These are phyloP conservation scores for Aspergillus calidoustus DNA, from an alignment of 2,329 filamentous ascomycete species.

Conservation along the genomic window DNA sequence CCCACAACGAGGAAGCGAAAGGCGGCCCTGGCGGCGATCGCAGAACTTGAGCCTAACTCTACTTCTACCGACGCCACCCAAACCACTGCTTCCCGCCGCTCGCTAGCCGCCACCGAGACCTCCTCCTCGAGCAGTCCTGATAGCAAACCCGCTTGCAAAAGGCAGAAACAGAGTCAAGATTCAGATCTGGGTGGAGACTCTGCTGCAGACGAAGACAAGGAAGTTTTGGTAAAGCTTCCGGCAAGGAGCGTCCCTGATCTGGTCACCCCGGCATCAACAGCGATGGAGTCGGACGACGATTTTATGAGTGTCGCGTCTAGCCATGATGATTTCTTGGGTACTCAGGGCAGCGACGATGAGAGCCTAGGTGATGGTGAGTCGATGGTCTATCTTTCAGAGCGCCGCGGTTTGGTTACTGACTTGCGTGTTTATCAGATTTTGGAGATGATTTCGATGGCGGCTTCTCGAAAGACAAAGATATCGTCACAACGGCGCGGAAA, in stretches of 20 bases:
- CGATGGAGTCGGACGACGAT: constrained; percentile 95
- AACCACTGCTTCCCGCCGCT: constrained; percentile 26
- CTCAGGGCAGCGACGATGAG: constrained; percentile 74
- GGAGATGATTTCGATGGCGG: constrained; percentile 63
- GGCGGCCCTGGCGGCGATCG: constrained; percentile 53
- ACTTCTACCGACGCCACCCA: constrained; percentile 35
- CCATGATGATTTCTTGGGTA: constrained; percentile 69
- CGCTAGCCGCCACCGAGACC: constrained; percentile 30
- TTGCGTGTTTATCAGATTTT: constrained; percentile 51
- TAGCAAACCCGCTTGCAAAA: constrained; percentile 23
- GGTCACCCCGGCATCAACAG: constrained; percentile 50
- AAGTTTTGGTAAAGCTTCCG: constrained; percentile 17
- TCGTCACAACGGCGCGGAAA: constrained; percentile 71
- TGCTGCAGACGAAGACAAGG: constrained; percentile 16
- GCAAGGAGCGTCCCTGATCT: constrained; percentile 40
- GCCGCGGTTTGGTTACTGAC: neutral
- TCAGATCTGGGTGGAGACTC: constrained; percentile 19
- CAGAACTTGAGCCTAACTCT: constrained; percentile 28
- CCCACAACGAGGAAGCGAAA: constrained; percentile 58
- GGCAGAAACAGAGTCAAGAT: constrained; percentile 26
- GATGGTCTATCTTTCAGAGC: neutral
- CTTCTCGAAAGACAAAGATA: constrained; percentile 71
- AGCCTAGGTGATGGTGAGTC: constrained; percentile 48
- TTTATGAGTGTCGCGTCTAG: constrained; percentile 85
- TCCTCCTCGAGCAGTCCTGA: constrained; percentile 21